These are phyloP conservation scores for Collybia mongolica DNA, from an alignment of 768 basidiomycete genomes.

Conservation along the genomic window DNA sequence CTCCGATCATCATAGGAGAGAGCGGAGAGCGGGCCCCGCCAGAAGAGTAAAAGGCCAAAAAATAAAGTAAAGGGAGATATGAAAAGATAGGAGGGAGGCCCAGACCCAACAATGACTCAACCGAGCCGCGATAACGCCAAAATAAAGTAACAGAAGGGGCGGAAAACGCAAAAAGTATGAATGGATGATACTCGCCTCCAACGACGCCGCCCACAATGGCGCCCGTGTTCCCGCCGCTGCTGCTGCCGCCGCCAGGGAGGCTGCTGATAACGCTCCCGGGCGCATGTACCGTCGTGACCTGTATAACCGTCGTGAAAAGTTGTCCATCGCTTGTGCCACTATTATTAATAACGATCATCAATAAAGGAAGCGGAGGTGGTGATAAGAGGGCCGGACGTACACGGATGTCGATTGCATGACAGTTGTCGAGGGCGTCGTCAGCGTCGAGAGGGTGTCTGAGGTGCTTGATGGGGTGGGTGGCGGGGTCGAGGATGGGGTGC, in stretches of 20 bases:
- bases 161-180: no score
- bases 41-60: no score
- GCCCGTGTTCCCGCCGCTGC: constrained; percentile 24
- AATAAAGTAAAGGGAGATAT: no score
- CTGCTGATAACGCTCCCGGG: constrained; percentile 17
- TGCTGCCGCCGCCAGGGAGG: constrained; percentile 1
- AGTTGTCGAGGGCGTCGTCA: neutral
- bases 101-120: no score
- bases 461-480: neutral
- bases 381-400: neutral
- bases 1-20: no score
- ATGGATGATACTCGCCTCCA: constrained; percentile 47
- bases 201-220: constrained; percentile 54
- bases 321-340: constrained; percentile 22
- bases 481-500: neutral
- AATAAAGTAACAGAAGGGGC: no score
- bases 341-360: neutral
- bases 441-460: neutral
- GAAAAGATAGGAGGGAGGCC: no score
- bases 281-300: constrained; percentile 23
- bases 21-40: no score
- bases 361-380: neutral
- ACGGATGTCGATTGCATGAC: neutral
- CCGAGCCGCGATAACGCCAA: no score
- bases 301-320: constrained; percentile 22